Evolutionary conservation across 345 rosid genomes (phyloP).

Genomic region (Corymbia maculata): DNA sequence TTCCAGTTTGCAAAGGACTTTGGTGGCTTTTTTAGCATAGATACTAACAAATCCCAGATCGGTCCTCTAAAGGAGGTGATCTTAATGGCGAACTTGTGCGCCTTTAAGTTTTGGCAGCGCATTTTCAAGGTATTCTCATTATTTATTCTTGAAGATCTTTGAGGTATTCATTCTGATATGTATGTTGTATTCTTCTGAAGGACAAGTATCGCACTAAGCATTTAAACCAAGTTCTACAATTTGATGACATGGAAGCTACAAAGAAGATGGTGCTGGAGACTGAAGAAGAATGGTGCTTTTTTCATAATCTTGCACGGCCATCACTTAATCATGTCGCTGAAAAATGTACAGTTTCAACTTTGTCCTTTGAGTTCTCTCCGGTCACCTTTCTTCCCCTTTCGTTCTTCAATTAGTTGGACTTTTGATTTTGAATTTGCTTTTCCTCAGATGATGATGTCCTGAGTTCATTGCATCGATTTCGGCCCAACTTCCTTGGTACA

Average conservation of each 20-base stretch:
- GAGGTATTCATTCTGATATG: not conserved
- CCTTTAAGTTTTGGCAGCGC: slow-evolving; percentile 85
- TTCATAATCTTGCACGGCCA: slow-evolving; percentile 61
- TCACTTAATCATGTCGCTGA: slow-evolving; percentile 67
- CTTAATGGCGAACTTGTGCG: slow-evolving; percentile 67
- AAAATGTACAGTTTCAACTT: slow-evolving; percentile 41
- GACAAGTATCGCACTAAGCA: slow-evolving; percentile 67
- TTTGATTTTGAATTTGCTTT: not conserved
- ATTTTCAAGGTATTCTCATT: slow-evolving; percentile 49
- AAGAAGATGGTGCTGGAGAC: slow-evolving; percentile 24
- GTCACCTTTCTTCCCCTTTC: not conserved
- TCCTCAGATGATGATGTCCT: slow-evolving; percentile 74
- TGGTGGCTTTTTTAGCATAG: slow-evolving; percentile 35
- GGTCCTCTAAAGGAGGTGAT: slow-evolving; percentile 49
- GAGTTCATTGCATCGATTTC: slow-evolving; percentile 53
- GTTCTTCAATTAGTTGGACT: not conserved
- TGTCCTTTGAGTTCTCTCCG: not conserved
- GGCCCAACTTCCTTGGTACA: slow-evolving; percentile 52
- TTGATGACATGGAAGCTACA: slow-evolving; percentile 25
- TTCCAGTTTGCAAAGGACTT: slow-evolving; percentile 53
- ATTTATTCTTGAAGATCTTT: not conserved
- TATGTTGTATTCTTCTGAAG: slow-evolving; percentile 23
- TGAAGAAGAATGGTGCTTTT: slow-evolving; percentile 86
- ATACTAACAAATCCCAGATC: slow-evolving; percentile 16
- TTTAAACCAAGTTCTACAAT: slow-evolving; percentile 34